These are phyloP conservation scores for Leucoagaricus sp. DNA, from an alignment of 1,284 basidiomycete species.

Conservation along the genomic window DNA sequence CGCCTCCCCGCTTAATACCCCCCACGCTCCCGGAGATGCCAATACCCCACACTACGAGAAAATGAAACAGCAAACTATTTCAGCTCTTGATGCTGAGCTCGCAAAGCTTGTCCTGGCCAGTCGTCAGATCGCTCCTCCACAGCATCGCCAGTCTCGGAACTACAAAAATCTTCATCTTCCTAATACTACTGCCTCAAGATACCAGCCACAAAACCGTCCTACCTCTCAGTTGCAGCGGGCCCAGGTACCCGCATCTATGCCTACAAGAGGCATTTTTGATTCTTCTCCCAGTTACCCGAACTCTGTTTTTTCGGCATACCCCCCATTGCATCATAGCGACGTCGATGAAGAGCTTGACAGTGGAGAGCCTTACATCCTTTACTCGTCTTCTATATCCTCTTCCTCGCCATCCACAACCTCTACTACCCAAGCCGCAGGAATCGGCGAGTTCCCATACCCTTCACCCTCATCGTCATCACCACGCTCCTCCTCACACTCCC, in stretches of 20 bases:
- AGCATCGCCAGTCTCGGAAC: slow-evolving; percentile 4
- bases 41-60: not conserved
- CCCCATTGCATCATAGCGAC: not conserved
- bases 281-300: slow-evolving; percentile 3
- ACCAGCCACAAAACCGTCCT: not conserved
- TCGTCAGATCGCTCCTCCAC: not conserved
- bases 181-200: not conserved
- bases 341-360: not conserved
- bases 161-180: slow-evolving; percentile 12
- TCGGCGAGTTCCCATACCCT: slow-evolving; percentile 7
- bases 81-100: not conserved
- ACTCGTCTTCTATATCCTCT: slow-evolving; percentile 4
- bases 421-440: slow-evolving; percentile 1
- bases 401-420: not conserved
- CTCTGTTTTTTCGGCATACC: not conserved
- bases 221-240: not conserved
- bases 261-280: slow-evolving; percentile 7
- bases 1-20: slow-evolving; percentile 11
- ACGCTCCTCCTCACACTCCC: not conserved
- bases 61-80: not conserved
- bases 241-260: not conserved
- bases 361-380: slow-evolving; percentile 9
- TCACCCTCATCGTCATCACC: not conserved
- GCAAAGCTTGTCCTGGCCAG: not conserved
- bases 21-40: not conserved